Percentiles rank a stretch among this genome's conserved stretches.
Evolutionary conservation across 192 early-diverging fungal species (phyloP).

Genomic region (Coemansia sp.): DNA sequence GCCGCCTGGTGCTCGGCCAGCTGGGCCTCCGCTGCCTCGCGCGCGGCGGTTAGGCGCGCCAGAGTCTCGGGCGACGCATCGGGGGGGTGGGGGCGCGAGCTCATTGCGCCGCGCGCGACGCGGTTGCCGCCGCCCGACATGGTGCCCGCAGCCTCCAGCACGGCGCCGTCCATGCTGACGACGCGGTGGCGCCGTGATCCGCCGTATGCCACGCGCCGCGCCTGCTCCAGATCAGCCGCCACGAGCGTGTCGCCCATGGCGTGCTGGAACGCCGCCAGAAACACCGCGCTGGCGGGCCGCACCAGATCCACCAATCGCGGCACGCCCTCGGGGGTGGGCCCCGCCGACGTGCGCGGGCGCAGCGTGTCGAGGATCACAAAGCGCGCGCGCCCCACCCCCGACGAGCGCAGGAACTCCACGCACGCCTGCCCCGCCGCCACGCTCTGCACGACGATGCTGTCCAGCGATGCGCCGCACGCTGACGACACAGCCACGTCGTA

Average conservation of each 20-base stretch:
- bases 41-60: constrained; percentile 59
- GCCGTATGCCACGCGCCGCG: constrained; percentile 88
- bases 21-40: constrained; percentile 59
- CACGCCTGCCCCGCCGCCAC: constrained; percentile 86
- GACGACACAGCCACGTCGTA: constrained; percentile 97
- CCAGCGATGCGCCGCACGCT: constrained; percentile 70
- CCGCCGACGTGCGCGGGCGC: constrained; percentile 51
- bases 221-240: constrained; percentile 76
- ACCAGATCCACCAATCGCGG: constrained; percentile 92
- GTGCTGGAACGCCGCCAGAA: constrained; percentile 83
- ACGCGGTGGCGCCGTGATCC: constrained; percentile 74
- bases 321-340: constrained; percentile 73
- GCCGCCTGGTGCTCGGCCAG: constrained; percentile 52
- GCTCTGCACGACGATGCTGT: constrained; percentile 89
- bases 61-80: constrained; percentile 57
- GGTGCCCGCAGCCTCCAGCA: constrained; percentile 90
- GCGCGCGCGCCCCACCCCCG: constrained; percentile 82
- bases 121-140: constrained; percentile 90
- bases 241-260: constrained; percentile 87
- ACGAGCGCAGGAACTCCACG: constrained; percentile 82
- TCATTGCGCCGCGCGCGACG: constrained; percentile 84
- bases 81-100: constrained; percentile 62
- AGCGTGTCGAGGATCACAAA: constrained; percentile 85
- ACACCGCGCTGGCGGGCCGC: constrained; percentile 68
- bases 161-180: constrained; percentile 88